Evolutionary conservation across 1,139 yeast genomes (phyloP), one percentile per base, ranked within the genome.

Genomic region (Kodamaea alishanica): DNA sequence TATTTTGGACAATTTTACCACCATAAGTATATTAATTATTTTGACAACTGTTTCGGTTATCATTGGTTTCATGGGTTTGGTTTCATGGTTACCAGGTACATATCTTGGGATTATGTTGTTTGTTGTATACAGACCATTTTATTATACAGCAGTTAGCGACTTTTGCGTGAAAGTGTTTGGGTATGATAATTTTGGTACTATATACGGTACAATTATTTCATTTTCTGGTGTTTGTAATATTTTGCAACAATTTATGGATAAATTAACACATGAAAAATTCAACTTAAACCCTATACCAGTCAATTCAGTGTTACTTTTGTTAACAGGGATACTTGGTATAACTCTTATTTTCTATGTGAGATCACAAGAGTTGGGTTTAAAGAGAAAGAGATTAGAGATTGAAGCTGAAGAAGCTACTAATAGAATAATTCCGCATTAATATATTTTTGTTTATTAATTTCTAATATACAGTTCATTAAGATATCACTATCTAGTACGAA

Each of bases 151-250:
- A 0, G 86, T 89, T 1, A 84, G 95, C 4, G 97, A 90, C 60
- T 87, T 81, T 56, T 78, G 90, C 56, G 95, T 96, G 32, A 90
- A 90, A 55, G 94, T 89, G 15, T 90, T 90, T 66, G 97, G 97
- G 0, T 89, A 85, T 60, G 84, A 80, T 41, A 88, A 95, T 1
- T 90, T 90, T 63, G 96, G 97, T 30, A 82, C 90, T 1, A 80
- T 89, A n/a, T 90, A 90, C 57, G 97, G 97, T 0, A 67, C 90
- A 8, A 75, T 88, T 52, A 86, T 88, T 53, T 83, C 90, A 42
- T 67, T 85, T 44, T 78, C 95, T 10, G 97, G 97, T 2, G 51
- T 83, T 23, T 77, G 84, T 60, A 90, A 88, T 59, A 68, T 88
- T 48, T 56, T 77, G 9, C 96, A 87, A 56, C 80, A 84, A 26